phyloP scores from a whole-genome alignment of 345 rosid species.

The Rhizophora mangle region DNA sequence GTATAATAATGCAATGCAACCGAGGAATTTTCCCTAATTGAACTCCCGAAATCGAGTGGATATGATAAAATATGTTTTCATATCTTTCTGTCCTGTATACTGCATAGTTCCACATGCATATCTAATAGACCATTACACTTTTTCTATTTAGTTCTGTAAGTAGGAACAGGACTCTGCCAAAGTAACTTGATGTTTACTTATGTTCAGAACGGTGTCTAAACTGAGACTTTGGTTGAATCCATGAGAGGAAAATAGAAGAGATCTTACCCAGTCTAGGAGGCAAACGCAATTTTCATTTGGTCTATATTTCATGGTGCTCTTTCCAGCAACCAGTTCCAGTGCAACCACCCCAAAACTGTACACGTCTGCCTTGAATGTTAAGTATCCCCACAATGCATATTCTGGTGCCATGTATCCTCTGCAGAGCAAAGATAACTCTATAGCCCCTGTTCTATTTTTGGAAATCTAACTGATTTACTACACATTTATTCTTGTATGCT shows the following conservation, averaged over 20 bases:
- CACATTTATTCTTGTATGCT: no score
- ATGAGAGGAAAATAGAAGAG: not conserved
- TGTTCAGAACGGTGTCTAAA: not conserved
- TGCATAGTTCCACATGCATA: no score
- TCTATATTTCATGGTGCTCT: constrained; percentile 40
- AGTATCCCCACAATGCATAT: constrained; percentile 61
- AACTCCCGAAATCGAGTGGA: no score
- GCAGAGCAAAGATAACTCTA: constrained; percentile 2
- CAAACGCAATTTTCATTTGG: constrained; percentile 40
- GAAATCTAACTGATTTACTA: not conserved
- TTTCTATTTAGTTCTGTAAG: no score
- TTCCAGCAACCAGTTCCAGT: constrained; percentile 52
- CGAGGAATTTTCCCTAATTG: no score
- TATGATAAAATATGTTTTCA: no score
- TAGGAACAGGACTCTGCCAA: no score
- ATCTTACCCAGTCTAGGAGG: constrained; percentile 55
- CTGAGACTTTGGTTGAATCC: not conserved
- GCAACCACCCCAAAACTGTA: constrained; percentile 61
- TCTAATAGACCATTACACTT: no score
- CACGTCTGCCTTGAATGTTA: constrained; percentile 59
- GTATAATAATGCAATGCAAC: no score
- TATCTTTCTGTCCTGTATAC: no score
- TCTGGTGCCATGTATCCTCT: constrained; percentile 69
- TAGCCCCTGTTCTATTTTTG: not conserved
- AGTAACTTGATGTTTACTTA: not conserved